Conservation (phyloP, 1,284 basidiomycete genomes). For the Wallemia hederae region DNA sequence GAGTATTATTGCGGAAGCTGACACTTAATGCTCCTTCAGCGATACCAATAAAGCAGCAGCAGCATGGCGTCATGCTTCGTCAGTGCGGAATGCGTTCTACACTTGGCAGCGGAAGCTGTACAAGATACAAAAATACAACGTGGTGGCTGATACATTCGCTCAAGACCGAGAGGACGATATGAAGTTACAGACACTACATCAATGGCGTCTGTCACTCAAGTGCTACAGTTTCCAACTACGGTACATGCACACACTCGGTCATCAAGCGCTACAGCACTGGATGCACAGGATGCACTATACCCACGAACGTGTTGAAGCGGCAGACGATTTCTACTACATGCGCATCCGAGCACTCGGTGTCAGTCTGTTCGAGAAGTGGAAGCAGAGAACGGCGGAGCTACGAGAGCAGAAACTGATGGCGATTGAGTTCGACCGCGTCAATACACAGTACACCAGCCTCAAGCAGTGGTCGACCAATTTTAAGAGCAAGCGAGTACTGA, state of each 20-base stretch:
- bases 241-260: not conserved
- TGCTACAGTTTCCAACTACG: not conserved
- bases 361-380: not conserved
- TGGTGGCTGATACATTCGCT: not conserved
- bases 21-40: too few species aligned
- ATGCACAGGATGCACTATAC: not conserved
- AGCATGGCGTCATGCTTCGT: not conserved
- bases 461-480: not conserved
- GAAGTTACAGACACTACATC: not conserved
- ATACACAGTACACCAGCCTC: not conserved
- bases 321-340: not conserved
- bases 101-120: not conserved
- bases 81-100: not conserved
- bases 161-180: not conserved
- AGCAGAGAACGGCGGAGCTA: not conserved
- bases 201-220: not conserved
- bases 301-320: not conserved
- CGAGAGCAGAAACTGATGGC: not conserved
- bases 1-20: too few species aligned
- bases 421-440: not conserved
- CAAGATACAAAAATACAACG: not conserved
- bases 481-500: not conserved
- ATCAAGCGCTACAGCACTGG: not conserved
- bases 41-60: not conserved
- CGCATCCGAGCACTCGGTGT: not conserved